phyloP scores from a whole-genome alignment of 2,329 filamentous ascomycete species.

The Fusarium sp. region DNA sequence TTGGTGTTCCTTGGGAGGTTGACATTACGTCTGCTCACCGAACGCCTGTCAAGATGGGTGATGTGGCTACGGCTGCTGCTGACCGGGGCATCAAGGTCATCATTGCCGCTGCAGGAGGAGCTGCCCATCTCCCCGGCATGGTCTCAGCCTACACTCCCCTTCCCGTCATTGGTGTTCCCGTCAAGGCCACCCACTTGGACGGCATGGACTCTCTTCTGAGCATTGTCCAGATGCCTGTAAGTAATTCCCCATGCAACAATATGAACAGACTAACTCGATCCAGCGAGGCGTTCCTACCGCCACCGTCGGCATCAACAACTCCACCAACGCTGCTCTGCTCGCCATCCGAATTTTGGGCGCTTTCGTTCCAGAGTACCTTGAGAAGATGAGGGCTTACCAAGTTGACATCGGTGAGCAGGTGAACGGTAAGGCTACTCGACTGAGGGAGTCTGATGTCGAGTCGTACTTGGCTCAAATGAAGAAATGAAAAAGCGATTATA shows the following conservation, averaged over 20 bases:
- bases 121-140: constrained; percentile 80
- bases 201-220: constrained; percentile 75
- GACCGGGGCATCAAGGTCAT: constrained; percentile 74
- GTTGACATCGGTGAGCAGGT: constrained; percentile 56
- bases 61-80: constrained; percentile 70
- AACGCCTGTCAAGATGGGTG: constrained; percentile 74
- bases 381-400: constrained; percentile 60
- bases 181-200: constrained; percentile 76
- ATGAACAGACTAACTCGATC: neutral
- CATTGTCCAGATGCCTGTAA: constrained; percentile 77
- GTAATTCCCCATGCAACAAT: rapidly evolving
- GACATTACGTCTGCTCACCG: constrained; percentile 84
- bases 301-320: constrained; percentile 82
- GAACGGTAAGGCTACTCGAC: constrained; percentile 64
- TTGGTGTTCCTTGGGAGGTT: constrained; percentile 75
- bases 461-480: constrained; percentile 19
- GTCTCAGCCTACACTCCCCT: constrained; percentile 73
- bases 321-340: constrained; percentile 77
- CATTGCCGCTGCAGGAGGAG: constrained; percentile 79
- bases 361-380: constrained; percentile 66
- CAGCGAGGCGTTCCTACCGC: constrained; percentile 72
- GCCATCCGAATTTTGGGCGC: constrained; percentile 73
- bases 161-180: constrained; percentile 80
- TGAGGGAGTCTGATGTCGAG: constrained; percentile 52
- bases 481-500: constrained; percentile 7